Conservation (phyloP, 495 filamentous ascomycete genomes). For the Aspergillus incahuasiensis region DNA sequence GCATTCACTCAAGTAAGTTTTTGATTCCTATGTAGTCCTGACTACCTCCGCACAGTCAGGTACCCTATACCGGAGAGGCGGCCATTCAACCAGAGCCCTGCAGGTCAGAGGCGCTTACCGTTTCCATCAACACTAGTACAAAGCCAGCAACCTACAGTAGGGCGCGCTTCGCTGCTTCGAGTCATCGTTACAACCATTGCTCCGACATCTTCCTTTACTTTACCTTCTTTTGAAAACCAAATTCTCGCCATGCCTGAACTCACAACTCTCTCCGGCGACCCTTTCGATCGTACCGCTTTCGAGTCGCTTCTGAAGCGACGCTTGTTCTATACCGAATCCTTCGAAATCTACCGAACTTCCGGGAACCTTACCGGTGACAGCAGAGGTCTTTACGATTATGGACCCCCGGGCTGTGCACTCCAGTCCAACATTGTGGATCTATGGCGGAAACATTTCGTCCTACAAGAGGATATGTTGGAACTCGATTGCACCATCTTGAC, state of each 20-base stretch:
- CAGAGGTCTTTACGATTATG: conserved; percentile 80
- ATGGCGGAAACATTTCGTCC: conserved; percentile 90
- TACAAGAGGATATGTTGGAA: conserved; percentile 89
- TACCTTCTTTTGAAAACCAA: background rate
- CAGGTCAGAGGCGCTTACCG: too few relatives aligned
- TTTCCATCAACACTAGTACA: too few relatives aligned
- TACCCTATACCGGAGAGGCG: too few relatives aligned
- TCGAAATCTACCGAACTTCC: conserved; percentile 66
- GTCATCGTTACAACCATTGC: background rate
- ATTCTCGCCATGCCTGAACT: conserved; percentile 51
- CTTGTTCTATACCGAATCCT: conserved; percentile 90
- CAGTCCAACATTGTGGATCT: conserved; percentile 81
- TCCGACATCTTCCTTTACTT: background rate
- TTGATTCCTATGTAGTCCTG: too few relatives aligned
- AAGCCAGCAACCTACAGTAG: too few relatives aligned
- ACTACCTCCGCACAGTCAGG: too few relatives aligned
- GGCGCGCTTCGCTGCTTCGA: too few relatives aligned
- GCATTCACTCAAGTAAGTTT: too few relatives aligned
- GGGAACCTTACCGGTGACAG: conserved; percentile 53
- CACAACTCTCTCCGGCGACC: conserved; percentile 78
- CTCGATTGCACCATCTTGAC: conserved; percentile 82
- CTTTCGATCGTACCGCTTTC: conserved; percentile 72
- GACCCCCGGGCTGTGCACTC: conserved; percentile 73
- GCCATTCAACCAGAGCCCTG: too few relatives aligned
- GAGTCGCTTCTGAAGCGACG: conserved; percentile 82